A percentile compares a stretch with the other conserved stretches of the same genome.
Evolutionary conservation across 371 early-diverging fungal genomes (phyloP).

Genomic region (Mucor plumbeus): DNA sequence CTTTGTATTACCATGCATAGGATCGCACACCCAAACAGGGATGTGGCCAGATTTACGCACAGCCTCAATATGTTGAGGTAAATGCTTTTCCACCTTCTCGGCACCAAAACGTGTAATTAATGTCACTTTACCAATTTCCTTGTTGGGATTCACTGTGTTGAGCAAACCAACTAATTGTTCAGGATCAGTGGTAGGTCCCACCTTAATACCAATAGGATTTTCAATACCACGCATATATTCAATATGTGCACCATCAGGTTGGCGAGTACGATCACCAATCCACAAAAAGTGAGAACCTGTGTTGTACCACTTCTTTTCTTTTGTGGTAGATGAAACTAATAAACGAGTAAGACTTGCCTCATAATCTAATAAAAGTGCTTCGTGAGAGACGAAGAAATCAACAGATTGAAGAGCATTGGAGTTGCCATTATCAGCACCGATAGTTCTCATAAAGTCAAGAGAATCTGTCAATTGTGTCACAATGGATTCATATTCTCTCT

Average conservation of each 20-base stretch:
- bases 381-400: conserved; percentile 94
- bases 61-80: conserved; percentile 90
- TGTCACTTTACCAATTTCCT: conserved; percentile 91
- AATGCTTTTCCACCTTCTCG: conserved; percentile 76
- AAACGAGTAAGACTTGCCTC: conserved; percentile 84
- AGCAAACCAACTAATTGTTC: conserved; percentile 82
- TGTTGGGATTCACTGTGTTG: conserved; percentile 85
- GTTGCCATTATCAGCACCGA: conserved; percentile 74
- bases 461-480: conserved; percentile 86
- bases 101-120: conserved; percentile 95
- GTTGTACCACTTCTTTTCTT: conserved; percentile 58
- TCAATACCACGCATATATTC: conserved; percentile 95
- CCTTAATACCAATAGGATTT: conserved; percentile 97
- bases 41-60: conserved; percentile 84
- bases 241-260: conserved; percentile 93
- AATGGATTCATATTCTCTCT: conserved; percentile 88
- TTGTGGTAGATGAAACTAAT: conserved; percentile 50
- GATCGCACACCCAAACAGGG: conserved; percentile 97
- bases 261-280: conserved; percentile 98
- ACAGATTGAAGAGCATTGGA: conserved; percentile 62
- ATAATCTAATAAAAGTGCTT: conserved; percentile 92
- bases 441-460: conserved; percentile 90
- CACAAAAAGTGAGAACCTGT: conserved; percentile 93
- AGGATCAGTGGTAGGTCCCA: conserved; percentile 90
- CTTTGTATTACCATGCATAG: conserved; percentile 98